Evolutionary conservation across 345 rosid genomes (phyloP).

Genomic region (Arabis hirsuta): DNA sequence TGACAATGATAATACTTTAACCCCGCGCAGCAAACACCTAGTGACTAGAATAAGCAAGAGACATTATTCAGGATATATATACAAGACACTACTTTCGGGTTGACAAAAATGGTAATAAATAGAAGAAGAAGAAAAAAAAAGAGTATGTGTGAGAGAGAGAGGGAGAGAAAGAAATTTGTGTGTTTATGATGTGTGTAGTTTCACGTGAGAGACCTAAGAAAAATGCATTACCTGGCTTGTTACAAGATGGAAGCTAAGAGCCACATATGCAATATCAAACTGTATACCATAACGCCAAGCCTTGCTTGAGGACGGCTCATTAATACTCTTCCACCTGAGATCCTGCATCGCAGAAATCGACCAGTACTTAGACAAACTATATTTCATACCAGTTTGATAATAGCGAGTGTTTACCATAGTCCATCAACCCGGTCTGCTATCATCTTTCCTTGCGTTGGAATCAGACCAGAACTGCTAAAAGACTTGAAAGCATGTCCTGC

Average conservation of each 20-base stretch:
- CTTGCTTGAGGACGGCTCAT: constrained; percentile 88
- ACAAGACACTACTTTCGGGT: constrained; percentile 36
- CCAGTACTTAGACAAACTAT: background rate
- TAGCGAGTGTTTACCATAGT: constrained; percentile 62
- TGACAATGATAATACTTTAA: no score
- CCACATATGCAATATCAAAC: constrained; percentile 83
- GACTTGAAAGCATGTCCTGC: constrained; percentile 90
- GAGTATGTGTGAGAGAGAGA: background rate
- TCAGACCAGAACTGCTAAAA: constrained; percentile 80
- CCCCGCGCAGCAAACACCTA: no score
- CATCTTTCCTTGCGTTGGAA: constrained; percentile 87
- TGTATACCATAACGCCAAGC: constrained; percentile 72
- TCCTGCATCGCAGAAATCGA: constrained; percentile 58
- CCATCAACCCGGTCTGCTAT: constrained; percentile 90
- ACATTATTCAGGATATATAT: constrained; percentile 38
- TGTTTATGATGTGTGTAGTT: constrained; percentile 33
- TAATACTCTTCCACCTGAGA: constrained; percentile 74
- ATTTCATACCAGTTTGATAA: constrained; percentile 18
- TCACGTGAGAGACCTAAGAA: constrained; percentile 33
- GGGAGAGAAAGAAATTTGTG: constrained; percentile 1
- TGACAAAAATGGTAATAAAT: constrained; percentile 44
- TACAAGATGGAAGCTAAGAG: constrained; percentile 75
- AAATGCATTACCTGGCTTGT: constrained; percentile 39
- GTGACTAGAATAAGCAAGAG: constrained; percentile 19
- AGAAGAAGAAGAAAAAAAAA: constrained; percentile 1